Evolutionary conservation across 768 basidiomycete species (phyloP).

Genomic region (Mycena venus): DNA sequence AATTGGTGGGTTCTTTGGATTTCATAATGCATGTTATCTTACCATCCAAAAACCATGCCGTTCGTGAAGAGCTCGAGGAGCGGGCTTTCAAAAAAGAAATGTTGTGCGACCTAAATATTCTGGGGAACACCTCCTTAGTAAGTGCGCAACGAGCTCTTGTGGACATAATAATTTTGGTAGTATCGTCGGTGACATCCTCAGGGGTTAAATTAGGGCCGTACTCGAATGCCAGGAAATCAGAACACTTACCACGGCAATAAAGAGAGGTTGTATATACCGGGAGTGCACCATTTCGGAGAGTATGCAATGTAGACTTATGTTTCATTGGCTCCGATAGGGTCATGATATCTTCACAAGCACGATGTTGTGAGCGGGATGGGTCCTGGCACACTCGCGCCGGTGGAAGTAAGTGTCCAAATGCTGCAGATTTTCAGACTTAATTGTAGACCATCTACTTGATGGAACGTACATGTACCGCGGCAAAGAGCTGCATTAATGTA

Average conservation of each 20-base stretch:
- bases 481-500: no score
- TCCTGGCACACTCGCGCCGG: background rate
- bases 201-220: background rate
- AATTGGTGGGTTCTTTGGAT: background rate
- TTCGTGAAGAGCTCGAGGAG: no score
- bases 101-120: background rate
- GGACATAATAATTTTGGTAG: slow-evolving; percentile 5
- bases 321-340: no score
- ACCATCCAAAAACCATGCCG: slow-evolving; percentile 8
- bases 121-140: slow-evolving; percentile 1
- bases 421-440: no score
- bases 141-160: no score
- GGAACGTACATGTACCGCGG: no score
- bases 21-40: background rate
- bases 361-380: no score
- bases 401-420: no score
- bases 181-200: slow-evolving; percentile 2
- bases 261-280: slow-evolving; percentile 40
- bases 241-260: slow-evolving; percentile 37
- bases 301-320: no score
- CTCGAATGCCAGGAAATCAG: background rate
- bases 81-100: slow-evolving; percentile 2
- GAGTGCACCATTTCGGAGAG: no score
- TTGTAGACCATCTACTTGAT: no score
- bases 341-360: no score